These are phyloP conservation scores for Inga leiocalycina DNA, from an alignment of 306 rosid species.

Conservation along the genomic window DNA sequence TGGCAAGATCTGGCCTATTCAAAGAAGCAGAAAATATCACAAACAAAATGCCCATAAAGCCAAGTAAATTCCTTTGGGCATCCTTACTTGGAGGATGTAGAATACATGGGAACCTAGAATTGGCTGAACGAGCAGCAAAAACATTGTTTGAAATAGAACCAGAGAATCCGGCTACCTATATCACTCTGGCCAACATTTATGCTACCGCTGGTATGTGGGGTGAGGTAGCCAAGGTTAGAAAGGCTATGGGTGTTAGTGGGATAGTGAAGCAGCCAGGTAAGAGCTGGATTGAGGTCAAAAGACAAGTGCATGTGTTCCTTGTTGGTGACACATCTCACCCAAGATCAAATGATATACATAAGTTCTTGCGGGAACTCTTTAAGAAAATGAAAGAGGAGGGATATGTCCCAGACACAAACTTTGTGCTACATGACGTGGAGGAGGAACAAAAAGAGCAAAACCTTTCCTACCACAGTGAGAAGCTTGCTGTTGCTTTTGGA, in stretches of 20 bases:
- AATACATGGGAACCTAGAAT: conserved; percentile 63
- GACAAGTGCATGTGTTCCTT: conserved; percentile 54
- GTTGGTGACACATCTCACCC: conserved; percentile 71
- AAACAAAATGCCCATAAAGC: conserved; percentile 59
- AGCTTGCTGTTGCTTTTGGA: conserved; percentile 72
- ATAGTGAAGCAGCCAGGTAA: conserved; percentile 60
- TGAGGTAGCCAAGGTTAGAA: conserved; percentile 57
- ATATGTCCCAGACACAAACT: conserved; percentile 67
- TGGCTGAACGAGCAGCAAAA: conserved; percentile 62
- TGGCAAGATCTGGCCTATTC: conserved; percentile 69
- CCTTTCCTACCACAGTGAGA: conserved; percentile 72
- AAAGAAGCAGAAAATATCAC: conserved; percentile 62
- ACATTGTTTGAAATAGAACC: conserved; percentile 71
- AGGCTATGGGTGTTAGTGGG: conserved; percentile 52
- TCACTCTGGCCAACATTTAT: conserved; percentile 67
- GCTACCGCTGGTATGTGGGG: conserved; percentile 66
- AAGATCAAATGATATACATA: conserved; percentile 54
- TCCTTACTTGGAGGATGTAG: conserved; percentile 75
- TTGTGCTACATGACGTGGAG: conserved; percentile 68
- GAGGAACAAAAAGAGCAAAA: conserved; percentile 71
- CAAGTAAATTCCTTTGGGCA: conserved; percentile 70
- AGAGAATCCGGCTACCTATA: conserved; percentile 68
- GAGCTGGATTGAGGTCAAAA: conserved; percentile 75
- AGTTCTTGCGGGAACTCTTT: conserved; percentile 49
- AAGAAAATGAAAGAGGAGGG: conserved; percentile 72